phyloP scores from a whole-genome alignment of 179 eudicot species.

The Beta macrorhiza region DNA sequence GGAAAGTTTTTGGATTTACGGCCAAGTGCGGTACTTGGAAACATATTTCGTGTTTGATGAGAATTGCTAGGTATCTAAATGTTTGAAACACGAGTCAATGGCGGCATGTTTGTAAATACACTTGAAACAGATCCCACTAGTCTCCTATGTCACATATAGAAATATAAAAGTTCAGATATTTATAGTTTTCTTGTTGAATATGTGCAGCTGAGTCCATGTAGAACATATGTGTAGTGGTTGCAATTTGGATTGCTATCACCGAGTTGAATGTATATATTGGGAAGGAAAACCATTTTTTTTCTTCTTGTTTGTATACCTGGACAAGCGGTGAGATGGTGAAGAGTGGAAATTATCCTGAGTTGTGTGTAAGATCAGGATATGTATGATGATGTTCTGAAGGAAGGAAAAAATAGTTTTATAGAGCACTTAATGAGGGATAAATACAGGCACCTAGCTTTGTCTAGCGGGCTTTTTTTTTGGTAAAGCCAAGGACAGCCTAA shows the following conservation, averaged over 20 bases:
- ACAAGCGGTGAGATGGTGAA: background rate
- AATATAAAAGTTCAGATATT: too few species aligned
- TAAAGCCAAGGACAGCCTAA: background rate
- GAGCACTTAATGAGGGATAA: background rate
- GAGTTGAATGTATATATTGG: background rate
- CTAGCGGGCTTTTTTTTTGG: background rate
- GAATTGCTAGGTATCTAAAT: too few species aligned
- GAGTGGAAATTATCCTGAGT: too few species aligned
- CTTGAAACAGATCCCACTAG: too few species aligned
- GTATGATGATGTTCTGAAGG: background rate
- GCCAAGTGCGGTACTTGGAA: background rate
- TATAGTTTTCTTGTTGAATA: too few species aligned
- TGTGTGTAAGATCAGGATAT: background rate
- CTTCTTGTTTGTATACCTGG: background rate
- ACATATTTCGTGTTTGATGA: background rate
- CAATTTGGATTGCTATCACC: too few species aligned
- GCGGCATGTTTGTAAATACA: too few species aligned
- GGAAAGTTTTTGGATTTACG: background rate
- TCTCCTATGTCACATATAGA: too few species aligned
- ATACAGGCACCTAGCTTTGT: background rate
- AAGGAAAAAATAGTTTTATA: background rate
- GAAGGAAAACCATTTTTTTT: background rate
- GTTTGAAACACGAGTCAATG: too few species aligned
- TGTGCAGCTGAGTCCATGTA: background rate
- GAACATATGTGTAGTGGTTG: background rate